Evolutionary conservation across 805 yeast genomes (phyloP).

Genomic region (Candida wancherniae): DNA sequence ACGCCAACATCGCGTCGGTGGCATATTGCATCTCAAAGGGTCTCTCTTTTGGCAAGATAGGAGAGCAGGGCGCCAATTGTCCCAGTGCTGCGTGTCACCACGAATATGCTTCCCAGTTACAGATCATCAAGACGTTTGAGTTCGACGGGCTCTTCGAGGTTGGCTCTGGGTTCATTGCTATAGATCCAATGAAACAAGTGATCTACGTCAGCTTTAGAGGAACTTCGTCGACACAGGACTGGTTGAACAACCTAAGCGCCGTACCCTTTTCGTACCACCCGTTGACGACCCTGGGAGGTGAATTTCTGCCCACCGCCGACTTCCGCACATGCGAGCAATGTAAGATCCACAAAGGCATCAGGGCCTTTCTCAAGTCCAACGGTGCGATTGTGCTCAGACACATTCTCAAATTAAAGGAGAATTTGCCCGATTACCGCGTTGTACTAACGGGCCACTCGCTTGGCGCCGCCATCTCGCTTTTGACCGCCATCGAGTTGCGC

Average conservation of each 20-base stretch:
- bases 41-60: slow-evolving; percentile 21
- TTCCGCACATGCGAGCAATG: slow-evolving; percentile 44
- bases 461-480: slow-evolving; percentile 65
- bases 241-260: slow-evolving; percentile 54
- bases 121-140: slow-evolving; percentile 36
- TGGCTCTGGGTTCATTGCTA: slow-evolving; percentile 53
- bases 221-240: slow-evolving; percentile 55
- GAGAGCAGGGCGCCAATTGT: slow-evolving; percentile 20
- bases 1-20: slow-evolving; percentile 32
- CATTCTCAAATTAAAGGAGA: slow-evolving; percentile 28
- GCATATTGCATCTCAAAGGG: slow-evolving; percentile 36
- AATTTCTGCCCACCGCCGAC: slow-evolving; percentile 3
- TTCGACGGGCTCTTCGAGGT: slow-evolving; percentile 40
- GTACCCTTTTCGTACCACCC: slow-evolving; percentile 47
- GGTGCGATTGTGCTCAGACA: slow-evolving; percentile 29
- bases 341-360: slow-evolving; percentile 62
- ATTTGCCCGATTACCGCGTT: slow-evolving; percentile 45
- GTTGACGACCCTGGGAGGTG: slow-evolving; percentile 20
- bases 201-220: slow-evolving; percentile 60
- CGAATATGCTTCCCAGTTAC: slow-evolving; percentile 21
- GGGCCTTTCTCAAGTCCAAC: slow-evolving; percentile 40
- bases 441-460: slow-evolving; percentile 69
- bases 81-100: slow-evolving; percentile 22
- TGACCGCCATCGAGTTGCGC: slow-evolving; percentile 59
- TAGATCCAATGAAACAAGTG: slow-evolving; percentile 40